Evolutionary conservation across 108 stramenopile genomes (phyloP).

Genomic region (Stephanodiscus minutulus): DNA sequence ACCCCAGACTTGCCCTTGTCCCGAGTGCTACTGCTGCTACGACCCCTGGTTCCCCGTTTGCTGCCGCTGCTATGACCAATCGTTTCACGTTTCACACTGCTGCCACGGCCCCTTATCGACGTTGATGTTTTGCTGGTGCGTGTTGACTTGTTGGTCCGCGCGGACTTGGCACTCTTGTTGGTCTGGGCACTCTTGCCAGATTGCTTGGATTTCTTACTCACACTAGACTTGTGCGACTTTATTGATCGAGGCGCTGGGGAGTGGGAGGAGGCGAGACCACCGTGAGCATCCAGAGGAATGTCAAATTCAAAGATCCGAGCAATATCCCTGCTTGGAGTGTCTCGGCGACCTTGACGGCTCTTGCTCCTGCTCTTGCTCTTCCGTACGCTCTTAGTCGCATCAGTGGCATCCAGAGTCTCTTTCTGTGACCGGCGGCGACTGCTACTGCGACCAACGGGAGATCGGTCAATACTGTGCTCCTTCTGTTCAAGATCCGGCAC

Average conservation of each 20-base stretch:
- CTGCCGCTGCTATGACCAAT: neutral
- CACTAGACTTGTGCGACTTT: constrained; percentile 22
- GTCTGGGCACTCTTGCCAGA: constrained; percentile 18
- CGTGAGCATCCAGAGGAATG: constrained; percentile 27
- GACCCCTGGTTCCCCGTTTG: neutral
- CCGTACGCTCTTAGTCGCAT: constrained; percentile 9
- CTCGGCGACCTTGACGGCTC: neutral
- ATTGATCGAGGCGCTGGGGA: constrained; percentile 13
- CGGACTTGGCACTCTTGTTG: constrained; percentile 10
- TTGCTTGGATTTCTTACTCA: constrained; percentile 39
- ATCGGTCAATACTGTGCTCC: neutral
- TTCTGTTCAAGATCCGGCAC: neutral
- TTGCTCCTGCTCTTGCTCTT: constrained; percentile 10
- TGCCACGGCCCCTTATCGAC: constrained; percentile 3
- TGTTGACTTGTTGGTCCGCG: constrained; percentile 2
- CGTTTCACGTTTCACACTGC: neutral
- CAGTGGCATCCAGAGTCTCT: constrained; percentile 5
- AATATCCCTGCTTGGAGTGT: neutral
- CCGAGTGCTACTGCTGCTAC: neutral
- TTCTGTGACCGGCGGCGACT: neutral
- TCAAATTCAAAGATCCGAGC: constrained; percentile 51
- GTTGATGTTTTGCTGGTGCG: constrained; percentile 13
- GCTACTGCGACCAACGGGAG: neutral
- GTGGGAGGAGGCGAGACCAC: constrained; percentile 3
- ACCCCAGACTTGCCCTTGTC: neutral